Conservation (phyloP, 768 basidiomycete species). For the Daedaleopsis sinensis region DNA sequence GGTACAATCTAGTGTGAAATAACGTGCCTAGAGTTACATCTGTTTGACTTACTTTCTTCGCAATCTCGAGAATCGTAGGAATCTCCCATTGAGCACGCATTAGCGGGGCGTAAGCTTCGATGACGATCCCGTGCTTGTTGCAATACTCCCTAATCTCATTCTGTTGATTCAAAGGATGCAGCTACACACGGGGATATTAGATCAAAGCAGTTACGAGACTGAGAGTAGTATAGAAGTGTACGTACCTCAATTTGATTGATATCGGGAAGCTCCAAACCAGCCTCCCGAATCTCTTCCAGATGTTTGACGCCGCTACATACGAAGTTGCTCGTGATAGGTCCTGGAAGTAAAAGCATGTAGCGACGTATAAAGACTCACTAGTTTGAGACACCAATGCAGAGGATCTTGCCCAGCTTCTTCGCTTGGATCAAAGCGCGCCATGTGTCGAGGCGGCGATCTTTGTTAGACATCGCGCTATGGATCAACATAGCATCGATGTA, state of each 20-base stretch:
- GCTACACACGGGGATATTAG: no score
- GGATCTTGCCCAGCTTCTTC: constrained; percentile 39
- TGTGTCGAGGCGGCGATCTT: constrained; percentile 38
- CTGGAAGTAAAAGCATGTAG: no score
- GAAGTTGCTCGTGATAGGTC: no score
- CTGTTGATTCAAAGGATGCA: constrained; percentile 86
- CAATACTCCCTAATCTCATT: constrained; percentile 74
- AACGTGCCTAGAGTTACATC: background rate
- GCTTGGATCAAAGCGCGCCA: constrained; percentile 44
- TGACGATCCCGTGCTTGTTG: constrained; percentile 37
- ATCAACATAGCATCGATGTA: constrained; percentile 51
- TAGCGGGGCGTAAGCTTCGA: constrained; percentile 64
- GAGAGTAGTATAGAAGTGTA: no score
- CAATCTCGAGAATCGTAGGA: constrained; percentile 52
- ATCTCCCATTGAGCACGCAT: constrained; percentile 52
- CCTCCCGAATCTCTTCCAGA: constrained; percentile 69
- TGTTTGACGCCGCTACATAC: constrained; percentile 76
- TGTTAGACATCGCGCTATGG: constrained; percentile 44
- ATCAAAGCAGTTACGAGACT: no score
- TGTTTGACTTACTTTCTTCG: constrained; percentile 46
- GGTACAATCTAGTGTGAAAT: background rate
- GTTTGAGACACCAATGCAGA: constrained; percentile 49
- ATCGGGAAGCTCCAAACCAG: constrained; percentile 63
- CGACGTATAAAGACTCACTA: no score
- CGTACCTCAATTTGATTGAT: constrained; percentile 85